These are phyloP conservation scores for Sphaerulina populicola DNA, from an alignment of 2,329 filamentous ascomycete genomes.

Conservation along the genomic window DNA sequence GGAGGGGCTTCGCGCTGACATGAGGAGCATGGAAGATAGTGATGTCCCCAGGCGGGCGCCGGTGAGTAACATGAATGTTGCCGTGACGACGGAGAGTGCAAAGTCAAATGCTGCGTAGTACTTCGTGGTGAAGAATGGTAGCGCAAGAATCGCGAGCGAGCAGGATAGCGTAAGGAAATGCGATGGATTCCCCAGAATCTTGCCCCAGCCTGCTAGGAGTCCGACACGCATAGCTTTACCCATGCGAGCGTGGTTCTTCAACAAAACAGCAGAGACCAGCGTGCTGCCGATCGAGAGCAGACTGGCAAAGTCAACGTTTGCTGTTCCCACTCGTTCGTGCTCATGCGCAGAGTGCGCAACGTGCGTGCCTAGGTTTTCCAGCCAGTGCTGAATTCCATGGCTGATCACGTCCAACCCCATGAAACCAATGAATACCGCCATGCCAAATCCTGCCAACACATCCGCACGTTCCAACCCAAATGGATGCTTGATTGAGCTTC, in stretches of 20 bases:
- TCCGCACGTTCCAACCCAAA: slow-evolving; percentile 85
- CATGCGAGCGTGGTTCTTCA: slow-evolving; percentile 87
- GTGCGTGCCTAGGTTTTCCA: slow-evolving; percentile 65
- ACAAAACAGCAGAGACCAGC: slow-evolving; percentile 72
- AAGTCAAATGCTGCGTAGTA: slow-evolving; percentile 78
- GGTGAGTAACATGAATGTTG: slow-evolving; percentile 78
- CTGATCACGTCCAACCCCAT: slow-evolving; percentile 93
- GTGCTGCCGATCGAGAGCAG: slow-evolving; percentile 75
- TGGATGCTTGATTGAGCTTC: slow-evolving; percentile 83
- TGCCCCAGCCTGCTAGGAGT: slow-evolving; percentile 72
- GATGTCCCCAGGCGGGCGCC: slow-evolving; percentile 76
- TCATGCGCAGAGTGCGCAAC: slow-evolving; percentile 50
- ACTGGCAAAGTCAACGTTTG: slow-evolving; percentile 72
- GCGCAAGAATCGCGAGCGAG: slow-evolving; percentile 66
- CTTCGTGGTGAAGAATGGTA: slow-evolving; percentile 73
- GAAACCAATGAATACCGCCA: slow-evolving; percentile 94
- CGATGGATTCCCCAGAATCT: slow-evolving; percentile 85
- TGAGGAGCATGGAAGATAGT: slow-evolving; percentile 87
- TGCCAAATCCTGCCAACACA: slow-evolving; percentile 88
- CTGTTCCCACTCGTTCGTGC: slow-evolving; percentile 61
- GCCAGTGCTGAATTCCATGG: slow-evolving; percentile 85
- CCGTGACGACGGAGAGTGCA: slow-evolving; percentile 71
- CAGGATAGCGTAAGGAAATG: slow-evolving; percentile 90
- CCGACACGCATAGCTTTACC: slow-evolving; percentile 82
- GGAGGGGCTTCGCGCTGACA: slow-evolving; percentile 59